A percentile compares a stretch with the other conserved stretches of the same genome.
phyloP scores from a whole-genome alignment of 1,284 basidiomycete species.

The Heterobasidion irregulare region DNA sequence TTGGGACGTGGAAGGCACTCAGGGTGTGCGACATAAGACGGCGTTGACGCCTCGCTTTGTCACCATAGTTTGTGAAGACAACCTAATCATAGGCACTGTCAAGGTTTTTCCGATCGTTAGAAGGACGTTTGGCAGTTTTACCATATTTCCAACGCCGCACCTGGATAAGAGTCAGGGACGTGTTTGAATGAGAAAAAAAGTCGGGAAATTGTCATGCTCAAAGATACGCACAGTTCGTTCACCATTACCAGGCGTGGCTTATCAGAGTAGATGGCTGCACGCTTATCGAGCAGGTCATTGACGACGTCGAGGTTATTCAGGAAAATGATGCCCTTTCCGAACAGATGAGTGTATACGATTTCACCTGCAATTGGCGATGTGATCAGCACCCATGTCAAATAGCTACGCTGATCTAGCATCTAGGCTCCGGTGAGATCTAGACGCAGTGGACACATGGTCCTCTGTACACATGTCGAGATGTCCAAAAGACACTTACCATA shows the following conservation, averaged over 20 bases:
- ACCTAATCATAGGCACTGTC: not conserved
- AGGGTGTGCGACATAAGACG: not conserved
- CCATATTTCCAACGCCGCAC: not conserved
- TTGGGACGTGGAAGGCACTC: not conserved
- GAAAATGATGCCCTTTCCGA: not conserved
- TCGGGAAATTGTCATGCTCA: not conserved
- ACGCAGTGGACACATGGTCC: no score
- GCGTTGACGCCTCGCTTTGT: not conserved
- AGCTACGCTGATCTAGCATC: not conserved
- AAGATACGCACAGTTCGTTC: not conserved
- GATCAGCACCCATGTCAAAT: not conserved
- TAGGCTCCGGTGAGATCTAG: not conserved
- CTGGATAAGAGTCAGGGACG: not conserved
- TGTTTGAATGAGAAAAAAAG: no score
- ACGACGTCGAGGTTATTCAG: not conserved
- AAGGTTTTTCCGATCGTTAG: no score
- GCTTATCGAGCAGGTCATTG: not conserved
- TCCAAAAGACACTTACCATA: not conserved
- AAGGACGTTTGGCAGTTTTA: not conserved
- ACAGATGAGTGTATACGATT: not conserved
- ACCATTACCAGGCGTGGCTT: not conserved
- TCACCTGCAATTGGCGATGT: not conserved
- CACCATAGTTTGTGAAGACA: slow-evolving; percentile 1
- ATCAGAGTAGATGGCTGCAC: not conserved
- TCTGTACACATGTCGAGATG: no score